Conservation (phyloP, 768 basidiomycete genomes). For the Amanita rubescens region DNA sequence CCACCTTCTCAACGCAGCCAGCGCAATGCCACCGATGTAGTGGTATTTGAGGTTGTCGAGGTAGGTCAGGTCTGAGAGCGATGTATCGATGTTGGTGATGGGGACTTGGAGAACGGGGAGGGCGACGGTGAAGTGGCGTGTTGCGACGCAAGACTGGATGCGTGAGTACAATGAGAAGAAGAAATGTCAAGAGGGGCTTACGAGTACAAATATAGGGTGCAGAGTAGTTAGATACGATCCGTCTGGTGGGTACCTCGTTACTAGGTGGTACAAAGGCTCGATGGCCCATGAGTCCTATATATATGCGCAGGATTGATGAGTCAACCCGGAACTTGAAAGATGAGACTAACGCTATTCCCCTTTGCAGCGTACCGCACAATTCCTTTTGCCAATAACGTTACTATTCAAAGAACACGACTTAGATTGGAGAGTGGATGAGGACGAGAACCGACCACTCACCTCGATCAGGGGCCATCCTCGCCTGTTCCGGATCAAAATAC, state of each 20-base stretch:
- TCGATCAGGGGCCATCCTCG: constrained; percentile 62
- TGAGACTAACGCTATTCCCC: no score
- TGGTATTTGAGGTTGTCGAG: constrained; percentile 82
- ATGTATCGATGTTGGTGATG: no score
- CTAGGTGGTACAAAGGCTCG: constrained; percentile 53
- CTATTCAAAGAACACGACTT: constrained; percentile 24
- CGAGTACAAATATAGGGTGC: constrained; percentile 32
- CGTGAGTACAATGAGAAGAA: no score
- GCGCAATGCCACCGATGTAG: constrained; percentile 70
- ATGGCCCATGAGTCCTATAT: no score
- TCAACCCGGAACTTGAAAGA: no score
- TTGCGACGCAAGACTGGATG: no score
- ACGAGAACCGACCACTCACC: constrained; percentile 27
- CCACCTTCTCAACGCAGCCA: constrained; percentile 63
- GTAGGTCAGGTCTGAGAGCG: constrained; percentile 59
- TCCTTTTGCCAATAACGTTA: constrained; percentile 58
- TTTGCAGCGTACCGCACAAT: constrained; percentile 45
- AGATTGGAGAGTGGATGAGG: neutral
- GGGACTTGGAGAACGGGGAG: no score
- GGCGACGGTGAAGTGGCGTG: no score
- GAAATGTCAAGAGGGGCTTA: no score
- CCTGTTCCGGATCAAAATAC: constrained; percentile 54
- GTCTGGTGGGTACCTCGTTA: constrained; percentile 54
- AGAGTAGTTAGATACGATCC: constrained; percentile 57
- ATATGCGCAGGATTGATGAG: no score